These are phyloP conservation scores for Medicago truncatula DNA, from an alignment of 306 rosid genomes.

Conservation along the genomic window DNA sequence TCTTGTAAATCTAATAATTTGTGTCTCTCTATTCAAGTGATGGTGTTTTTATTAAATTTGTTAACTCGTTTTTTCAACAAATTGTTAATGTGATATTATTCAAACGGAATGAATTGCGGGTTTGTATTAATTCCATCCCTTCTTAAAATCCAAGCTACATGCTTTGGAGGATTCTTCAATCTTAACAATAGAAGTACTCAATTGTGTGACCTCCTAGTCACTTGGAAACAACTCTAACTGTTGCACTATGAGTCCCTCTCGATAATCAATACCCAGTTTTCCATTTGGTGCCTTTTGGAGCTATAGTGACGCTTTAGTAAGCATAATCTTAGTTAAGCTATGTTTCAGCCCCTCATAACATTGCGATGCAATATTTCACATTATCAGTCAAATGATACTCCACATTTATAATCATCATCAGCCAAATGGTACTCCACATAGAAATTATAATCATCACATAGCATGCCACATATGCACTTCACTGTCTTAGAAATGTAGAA, in stretches of 20 bases:
- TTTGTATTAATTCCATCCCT: slow-evolving; percentile 7
- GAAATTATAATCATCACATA: not conserved
- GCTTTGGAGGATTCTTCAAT: slow-evolving; percentile 17
- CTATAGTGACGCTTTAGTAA: not conserved
- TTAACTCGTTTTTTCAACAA: slow-evolving; percentile 8
- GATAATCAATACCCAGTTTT: not conserved
- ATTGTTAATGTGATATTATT: not conserved
- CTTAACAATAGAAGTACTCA: not conserved
- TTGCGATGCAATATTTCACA: not conserved
- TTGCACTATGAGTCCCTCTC: not conserved
- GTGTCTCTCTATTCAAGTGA: not conserved
- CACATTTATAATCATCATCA: not conserved
- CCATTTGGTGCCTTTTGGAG: slow-evolving; percentile 10
- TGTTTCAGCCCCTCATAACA: not conserved
- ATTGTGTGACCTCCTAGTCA: not conserved
- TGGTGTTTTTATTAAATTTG: slow-evolving; percentile 9
- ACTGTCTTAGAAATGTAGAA: not conserved
- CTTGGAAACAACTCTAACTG: not conserved
- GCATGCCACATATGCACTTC: not conserved
- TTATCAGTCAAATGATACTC: not conserved
- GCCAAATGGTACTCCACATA: not conserved
- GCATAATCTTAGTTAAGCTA: not conserved
- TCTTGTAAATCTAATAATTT: not conserved
- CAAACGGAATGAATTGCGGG: slow-evolving; percentile 8
- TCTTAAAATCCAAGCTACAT: not conserved